A percentile compares a stretch with the other conserved stretches of the same genome.
These are phyloP conservation scores for Phaseolus lunatus DNA, from an alignment of 306 rosid genomes.

Conservation along the genomic window DNA sequence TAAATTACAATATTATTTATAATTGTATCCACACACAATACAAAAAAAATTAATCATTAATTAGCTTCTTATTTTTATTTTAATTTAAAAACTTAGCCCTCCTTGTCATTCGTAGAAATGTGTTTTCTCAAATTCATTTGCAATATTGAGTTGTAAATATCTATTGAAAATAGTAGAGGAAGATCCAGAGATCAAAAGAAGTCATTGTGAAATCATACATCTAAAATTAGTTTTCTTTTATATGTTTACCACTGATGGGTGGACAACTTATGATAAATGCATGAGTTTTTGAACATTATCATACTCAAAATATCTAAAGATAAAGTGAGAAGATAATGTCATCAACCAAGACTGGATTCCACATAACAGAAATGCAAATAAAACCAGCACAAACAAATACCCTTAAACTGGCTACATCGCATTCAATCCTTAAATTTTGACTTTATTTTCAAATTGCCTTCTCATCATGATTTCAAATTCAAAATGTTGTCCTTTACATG, in stretches of 20 bases:
- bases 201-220: background rate
- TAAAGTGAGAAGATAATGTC: conserved; percentile 15
- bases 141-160: conserved; percentile 16
- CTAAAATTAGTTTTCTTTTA: background rate
- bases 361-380: background rate
- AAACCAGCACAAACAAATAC: background rate
- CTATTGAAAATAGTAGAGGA: conserved; percentile 6
- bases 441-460: background rate
- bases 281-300: conserved; percentile 24
- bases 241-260: background rate
- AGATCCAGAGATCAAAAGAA: background rate
- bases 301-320: background rate
- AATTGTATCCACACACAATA: too few relatives aligned
- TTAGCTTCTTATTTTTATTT: too few relatives aligned
- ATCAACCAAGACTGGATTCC: conserved; percentile 24
- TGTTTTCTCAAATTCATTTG: background rate
- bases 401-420: conserved; percentile 5
- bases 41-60: too few relatives aligned
- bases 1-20: too few relatives aligned
- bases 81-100: too few relatives aligned
- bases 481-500: conserved; percentile 2
- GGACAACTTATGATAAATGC: background rate
- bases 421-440: conserved; percentile 28
- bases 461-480: background rate
- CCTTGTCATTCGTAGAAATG: too few relatives aligned